phyloP scores from a whole-genome alignment of 306 rosid species.

The Ochetophila trinervis region DNA sequence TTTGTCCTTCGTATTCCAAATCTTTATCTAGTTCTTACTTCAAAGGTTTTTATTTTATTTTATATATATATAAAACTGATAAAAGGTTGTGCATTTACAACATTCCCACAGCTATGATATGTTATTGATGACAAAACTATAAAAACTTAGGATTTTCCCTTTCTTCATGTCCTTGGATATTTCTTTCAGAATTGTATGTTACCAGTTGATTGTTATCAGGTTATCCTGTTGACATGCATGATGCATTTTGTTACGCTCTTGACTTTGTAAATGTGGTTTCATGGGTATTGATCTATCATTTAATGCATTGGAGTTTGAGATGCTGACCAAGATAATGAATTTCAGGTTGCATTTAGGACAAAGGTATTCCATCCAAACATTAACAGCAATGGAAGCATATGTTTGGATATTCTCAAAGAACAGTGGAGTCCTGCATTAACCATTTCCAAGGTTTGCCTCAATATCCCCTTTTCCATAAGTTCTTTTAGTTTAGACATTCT shows the following conservation, averaged over 20 bases:
- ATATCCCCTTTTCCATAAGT: not conserved
- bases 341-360: constrained; percentile 88
- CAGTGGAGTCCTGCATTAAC: constrained; percentile 92
- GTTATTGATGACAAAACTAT: too few relatives aligned
- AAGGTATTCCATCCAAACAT: constrained; percentile 96
- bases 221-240: not conserved
- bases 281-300: not conserved
- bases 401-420: constrained; percentile 86
- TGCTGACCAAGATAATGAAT: constrained; percentile 2
- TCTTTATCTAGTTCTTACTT: too few relatives aligned
- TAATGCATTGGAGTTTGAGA: not conserved
- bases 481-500: not conserved
- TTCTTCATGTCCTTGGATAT: not conserved
- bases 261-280: not conserved
- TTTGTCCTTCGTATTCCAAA: too few relatives aligned
- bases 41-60: too few relatives aligned
- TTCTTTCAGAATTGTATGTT: not conserved
- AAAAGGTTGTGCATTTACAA: too few relatives aligned
- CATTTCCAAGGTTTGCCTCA: constrained; percentile 67
- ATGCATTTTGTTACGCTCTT: not conserved
- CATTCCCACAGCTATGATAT: too few relatives aligned
- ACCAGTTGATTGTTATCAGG: not conserved
- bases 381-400: constrained; percentile 83
- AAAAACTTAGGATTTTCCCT: too few relatives aligned
- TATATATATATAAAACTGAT: too few relatives aligned